These are phyloP conservation scores for Astragalus glycyphyllos DNA, from an alignment of 306 rosid genomes.

Conservation along the genomic window DNA sequence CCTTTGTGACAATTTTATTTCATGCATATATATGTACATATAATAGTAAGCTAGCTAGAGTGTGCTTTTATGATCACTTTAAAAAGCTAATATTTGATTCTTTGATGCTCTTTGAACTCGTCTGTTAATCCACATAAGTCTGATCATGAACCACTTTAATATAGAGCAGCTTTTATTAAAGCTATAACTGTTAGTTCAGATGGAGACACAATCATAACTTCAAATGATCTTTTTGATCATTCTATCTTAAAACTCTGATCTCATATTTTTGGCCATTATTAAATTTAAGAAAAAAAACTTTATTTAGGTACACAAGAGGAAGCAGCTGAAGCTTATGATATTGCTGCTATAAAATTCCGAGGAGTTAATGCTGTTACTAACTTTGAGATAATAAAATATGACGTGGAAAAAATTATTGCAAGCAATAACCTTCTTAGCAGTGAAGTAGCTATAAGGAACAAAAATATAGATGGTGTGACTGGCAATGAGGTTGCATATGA, in stretches of 20 bases:
- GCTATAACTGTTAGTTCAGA: slow-evolving; percentile 37
- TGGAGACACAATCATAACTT: slow-evolving; percentile 32
- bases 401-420: slow-evolving; percentile 80
- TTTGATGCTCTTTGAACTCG: slow-evolving; percentile 39
- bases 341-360: slow-evolving; percentile 89
- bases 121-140: slow-evolving; percentile 43
- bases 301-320: slow-evolving; percentile 88
- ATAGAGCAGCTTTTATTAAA: slow-evolving; percentile 43
- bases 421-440: slow-evolving; percentile 74
- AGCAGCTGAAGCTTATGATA: slow-evolving; percentile 94
- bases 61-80: slow-evolving; percentile 39
- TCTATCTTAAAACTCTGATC: slow-evolving; percentile 1
- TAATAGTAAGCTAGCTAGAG: too few species aligned
- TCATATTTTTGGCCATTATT: not conserved
- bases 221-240: slow-evolving; percentile 30
- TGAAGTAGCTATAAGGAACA: slow-evolving; percentile 65
- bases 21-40: not conserved
- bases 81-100: slow-evolving; percentile 45
- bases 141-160: slow-evolving; percentile 43
- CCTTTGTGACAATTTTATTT: not conserved
- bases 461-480: slow-evolving; percentile 40
- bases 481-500: too few species aligned
- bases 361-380: slow-evolving; percentile 88
- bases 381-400: slow-evolving; percentile 80
- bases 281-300: slow-evolving; percentile 22